Base-by-base conservation (phyloP, 345 rosid genomes). In the Populus tremula region DNA sequence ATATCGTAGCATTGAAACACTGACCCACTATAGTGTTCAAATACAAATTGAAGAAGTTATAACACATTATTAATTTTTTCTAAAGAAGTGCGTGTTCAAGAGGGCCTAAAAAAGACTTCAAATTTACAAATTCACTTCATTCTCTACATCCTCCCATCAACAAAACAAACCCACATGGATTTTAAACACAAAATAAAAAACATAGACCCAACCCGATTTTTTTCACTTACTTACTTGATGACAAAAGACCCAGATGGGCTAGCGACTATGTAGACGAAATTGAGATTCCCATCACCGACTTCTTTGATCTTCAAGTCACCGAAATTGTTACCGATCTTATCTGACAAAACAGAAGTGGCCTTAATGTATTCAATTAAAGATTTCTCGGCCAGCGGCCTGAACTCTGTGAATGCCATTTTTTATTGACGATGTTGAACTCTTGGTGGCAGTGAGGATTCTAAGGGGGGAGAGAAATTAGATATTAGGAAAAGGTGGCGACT, bases 221-320 rank as follows among this genome's bases (percentile, higher is more conserved):
- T 50, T 36, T 0, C 2, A 49, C 12, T 36, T 45, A 90, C 98
- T 98, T 96, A 97, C 87, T 96, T 92, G 90, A 91, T 79, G 80
- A 96, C 94, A 53, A 96, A 77, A 29, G 99, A 96, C 13, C 92
- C 98, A 73, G 88, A 70, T 35, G 92, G 67, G 74, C 86, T 87
- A 36, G 75, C 69, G 35, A 96, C 89, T 79, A 96, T 91, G 91
- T 83, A 92, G 76, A 93, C 98, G 82, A 88, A 96, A 76, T 93
- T 96, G 78, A 96, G 92, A 70, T 96, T 96, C 69, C 99, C 99
- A 82, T 96, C 99, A 70, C 99, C 99, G 35, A 96, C 97, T 88
- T 96, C 99, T 78, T 86, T 88, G 71, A 92, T 88, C 68, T 85
- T 76, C 86, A 93, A 83, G 77, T 86, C 91, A 17, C 90, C 95